These are phyloP conservation scores for Sarcomyxa edulis DNA, from an alignment of 768 basidiomycete genomes.

Conservation along the genomic window DNA sequence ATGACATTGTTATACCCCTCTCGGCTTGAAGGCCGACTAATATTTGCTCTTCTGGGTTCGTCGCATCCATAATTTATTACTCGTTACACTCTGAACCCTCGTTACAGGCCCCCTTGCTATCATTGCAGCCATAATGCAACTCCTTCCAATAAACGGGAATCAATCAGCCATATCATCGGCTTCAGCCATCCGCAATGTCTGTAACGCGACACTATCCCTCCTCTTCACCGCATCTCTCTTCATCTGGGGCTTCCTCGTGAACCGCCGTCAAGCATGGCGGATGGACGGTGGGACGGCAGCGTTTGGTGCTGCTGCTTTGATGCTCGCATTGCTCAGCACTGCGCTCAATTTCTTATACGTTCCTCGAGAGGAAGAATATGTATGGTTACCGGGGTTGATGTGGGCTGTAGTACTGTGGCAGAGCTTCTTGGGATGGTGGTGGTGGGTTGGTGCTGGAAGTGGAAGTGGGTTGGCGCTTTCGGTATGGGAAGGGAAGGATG, in stretches of 20 bases:
- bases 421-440: conserved; percentile 96
- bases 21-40: conserved; percentile 77
- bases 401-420: conserved; percentile 97
- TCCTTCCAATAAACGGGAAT: conserved; percentile 59
- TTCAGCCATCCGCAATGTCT: conserved; percentile 82
- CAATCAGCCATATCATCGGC: conserved; percentile 46
- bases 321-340: conserved; percentile 79
- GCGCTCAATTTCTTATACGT: conserved; percentile 88
- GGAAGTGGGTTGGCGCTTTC: conserved; percentile 42
- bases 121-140: conserved; percentile 77
- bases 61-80: conserved; percentile 8
- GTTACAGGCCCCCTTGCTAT: conserved; percentile 77
- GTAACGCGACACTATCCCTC: conserved; percentile 94
- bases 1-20: conserved; percentile 94
- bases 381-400: conserved; percentile 89
- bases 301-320: conserved; percentile 82
- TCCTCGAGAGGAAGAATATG: conserved; percentile 72
- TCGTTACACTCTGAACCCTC: background rate
- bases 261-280: conserved; percentile 90
- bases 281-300: conserved; percentile 94
- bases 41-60: conserved; percentile 77
- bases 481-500: conserved; percentile 32
- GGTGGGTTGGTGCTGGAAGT: conserved; percentile 96
- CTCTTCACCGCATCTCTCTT: conserved; percentile 87
- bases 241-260: conserved; percentile 91